Base-by-base conservation (phyloP, 2,329 filamentous ascomycete species). In the Saccharata proteae region DNA sequence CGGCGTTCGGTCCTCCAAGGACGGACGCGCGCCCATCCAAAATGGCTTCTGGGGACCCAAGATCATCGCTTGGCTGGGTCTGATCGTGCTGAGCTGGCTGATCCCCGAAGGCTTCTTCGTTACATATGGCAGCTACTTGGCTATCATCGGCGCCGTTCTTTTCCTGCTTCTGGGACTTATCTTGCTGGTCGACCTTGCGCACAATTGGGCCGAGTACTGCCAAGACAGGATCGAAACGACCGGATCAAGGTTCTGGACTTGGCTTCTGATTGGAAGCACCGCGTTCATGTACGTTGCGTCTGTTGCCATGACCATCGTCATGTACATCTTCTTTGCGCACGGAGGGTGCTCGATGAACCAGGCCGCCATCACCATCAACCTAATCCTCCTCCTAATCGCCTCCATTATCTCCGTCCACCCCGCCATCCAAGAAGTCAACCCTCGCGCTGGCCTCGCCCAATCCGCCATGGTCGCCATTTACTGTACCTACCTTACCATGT, bases 31-130 rank as follows among this genome's bases (percentile, higher is more conserved):
- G 2, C 71, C 75, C 12, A 71, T 98, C 32, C 90, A 98, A 53
- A 98, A 98, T 60, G 90, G 88, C n/a, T 98, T 84, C 59, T 98
- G 90, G 90, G 90, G 86, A 2, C 90, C 90, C 26, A 98, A 98
- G 62, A 70, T 98, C 36, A 73, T 94, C 38, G 74, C 77, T 31
- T 98, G 90, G 90, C 52, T 94, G 29, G 74, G 68, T 10, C 72
- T 96, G 43, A 76, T 96, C 38, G 82, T 94, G 37, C 54, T 93
- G 36, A 93, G 86, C 16, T 98, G 96, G 65, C 74, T 98, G 48
- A 94, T 98, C 35, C 90, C 90, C 11, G 88, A 98, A 51, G 67
- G 65, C 16, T 96, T 98, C 67, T 96, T 94, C 62, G 74, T 93
- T 49, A 74, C 92, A 42, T 98, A 85, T 77, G 90, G 90, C 40